Percentiles rank a stretch among this genome's conserved stretches.
Evolutionary conservation across 768 basidiomycete species (phyloP).

Genomic region (Leccinum subgranulosum): DNA sequence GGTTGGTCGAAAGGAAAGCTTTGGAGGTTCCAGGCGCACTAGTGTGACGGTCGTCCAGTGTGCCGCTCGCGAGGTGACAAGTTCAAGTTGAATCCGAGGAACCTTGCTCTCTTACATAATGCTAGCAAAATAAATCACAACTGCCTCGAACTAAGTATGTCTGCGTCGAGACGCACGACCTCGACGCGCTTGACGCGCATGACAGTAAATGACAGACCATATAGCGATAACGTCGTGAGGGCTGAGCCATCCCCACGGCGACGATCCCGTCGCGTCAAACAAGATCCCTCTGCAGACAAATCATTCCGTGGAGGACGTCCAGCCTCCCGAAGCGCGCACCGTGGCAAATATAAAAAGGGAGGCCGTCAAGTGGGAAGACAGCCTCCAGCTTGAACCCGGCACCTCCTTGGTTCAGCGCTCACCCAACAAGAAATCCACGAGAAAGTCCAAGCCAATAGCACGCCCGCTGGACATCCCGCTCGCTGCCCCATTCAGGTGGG

Average conservation of each 20-base stretch:
- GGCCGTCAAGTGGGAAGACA: background rate
- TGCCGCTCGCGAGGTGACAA: too few species aligned
- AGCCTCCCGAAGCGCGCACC: background rate
- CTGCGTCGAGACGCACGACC: conserved; percentile 16
- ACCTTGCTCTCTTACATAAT: too few species aligned
- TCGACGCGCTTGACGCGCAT: conserved; percentile 34
- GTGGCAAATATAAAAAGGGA: background rate
- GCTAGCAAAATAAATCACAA: too few species aligned
- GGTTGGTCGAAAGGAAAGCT: too few species aligned
- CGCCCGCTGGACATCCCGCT: conserved; percentile 57
- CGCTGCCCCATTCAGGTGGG: conserved; percentile 64
- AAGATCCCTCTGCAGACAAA: conserved; percentile 8
- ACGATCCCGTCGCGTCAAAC: conserved; percentile 33
- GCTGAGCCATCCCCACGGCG: conserved; percentile 16
- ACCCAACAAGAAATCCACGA: conserved; percentile 34
- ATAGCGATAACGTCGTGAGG: conserved; percentile 37
- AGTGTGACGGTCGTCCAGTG: too few species aligned
- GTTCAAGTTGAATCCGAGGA: too few species aligned
- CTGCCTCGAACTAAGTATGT: too few species aligned
- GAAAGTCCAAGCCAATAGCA: conserved; percentile 54
- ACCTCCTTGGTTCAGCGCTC: too few species aligned
- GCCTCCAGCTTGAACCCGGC: too few species aligned
- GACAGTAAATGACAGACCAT: conserved; percentile 40
- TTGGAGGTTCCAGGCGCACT: too few species aligned
- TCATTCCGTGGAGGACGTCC: background rate